A percentile compares a stretch with the other conserved stretches of the same genome.
Evolutionary conservation across 73 alveolate species (phyloP).

Genomic region (Paramecium caudatum): DNA sequence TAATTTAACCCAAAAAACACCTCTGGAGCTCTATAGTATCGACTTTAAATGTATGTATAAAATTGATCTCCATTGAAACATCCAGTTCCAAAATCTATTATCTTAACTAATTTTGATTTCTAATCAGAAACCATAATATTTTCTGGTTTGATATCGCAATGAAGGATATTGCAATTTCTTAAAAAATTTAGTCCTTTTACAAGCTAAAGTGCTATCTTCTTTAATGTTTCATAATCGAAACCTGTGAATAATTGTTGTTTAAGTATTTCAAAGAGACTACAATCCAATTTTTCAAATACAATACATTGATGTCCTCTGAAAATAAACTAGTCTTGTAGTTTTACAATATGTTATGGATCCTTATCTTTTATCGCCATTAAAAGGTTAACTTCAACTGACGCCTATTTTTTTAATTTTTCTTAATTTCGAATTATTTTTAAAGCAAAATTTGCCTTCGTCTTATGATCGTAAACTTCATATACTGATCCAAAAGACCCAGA

Average conservation of each 20-base stretch:
- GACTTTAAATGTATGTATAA: slow-evolving; percentile 91
- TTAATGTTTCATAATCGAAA: slow-evolving; percentile 78
- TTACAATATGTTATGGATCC: slow-evolving; percentile 77
- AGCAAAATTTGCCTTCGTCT: slow-evolving; percentile 88
- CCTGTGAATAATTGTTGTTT: slow-evolving; percentile 87
- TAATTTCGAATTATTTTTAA: slow-evolving; percentile 93
- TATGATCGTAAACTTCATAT: slow-evolving; percentile 92
- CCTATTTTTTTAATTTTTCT: slow-evolving; percentile 93
- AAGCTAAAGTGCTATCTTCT: slow-evolving; percentile 82
- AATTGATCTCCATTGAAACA: slow-evolving; percentile 85
- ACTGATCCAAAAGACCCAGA: slow-evolving; percentile 98
- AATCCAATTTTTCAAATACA: slow-evolving; percentile 84
- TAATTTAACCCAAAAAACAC: slow-evolving; percentile 95
- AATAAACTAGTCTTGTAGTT: slow-evolving; percentile 78
- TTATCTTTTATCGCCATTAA: slow-evolving; percentile 76
- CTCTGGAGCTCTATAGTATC: slow-evolving; percentile 98
- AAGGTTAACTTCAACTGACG: slow-evolving; percentile 90
- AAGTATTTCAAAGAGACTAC: slow-evolving; percentile 85
- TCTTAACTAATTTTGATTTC: slow-evolving; percentile 83
- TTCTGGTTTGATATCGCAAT: slow-evolving; percentile 93
- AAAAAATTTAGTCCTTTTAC: slow-evolving; percentile 80
- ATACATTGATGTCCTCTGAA: slow-evolving; percentile 85
- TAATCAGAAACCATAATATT: slow-evolving; percentile 80
- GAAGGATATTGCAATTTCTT: slow-evolving; percentile 79
- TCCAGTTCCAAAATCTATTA: slow-evolving; percentile 91